phyloP scores from a whole-genome alignment of 2,329 filamentous ascomycete genomes.

The Xylaria sp. region DNA sequence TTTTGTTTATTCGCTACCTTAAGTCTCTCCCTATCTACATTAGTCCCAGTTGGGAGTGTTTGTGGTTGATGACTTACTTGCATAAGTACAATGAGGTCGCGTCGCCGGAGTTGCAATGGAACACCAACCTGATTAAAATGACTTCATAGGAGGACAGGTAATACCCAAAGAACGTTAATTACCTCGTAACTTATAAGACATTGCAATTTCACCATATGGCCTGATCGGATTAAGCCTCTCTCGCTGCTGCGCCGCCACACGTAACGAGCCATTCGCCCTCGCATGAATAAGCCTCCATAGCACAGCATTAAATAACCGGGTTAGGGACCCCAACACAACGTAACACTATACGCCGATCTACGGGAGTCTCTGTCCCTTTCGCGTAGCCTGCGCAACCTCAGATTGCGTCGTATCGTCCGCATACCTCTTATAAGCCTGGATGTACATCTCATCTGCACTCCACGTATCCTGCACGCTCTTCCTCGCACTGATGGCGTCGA shows the following conservation, averaged over 20 bases:
- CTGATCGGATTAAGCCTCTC: not conserved
- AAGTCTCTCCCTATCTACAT: not conserved
- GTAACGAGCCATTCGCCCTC: not conserved
- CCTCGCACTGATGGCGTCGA: slow-evolving; percentile 66
- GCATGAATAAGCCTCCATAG: slow-evolving; percentile 5
- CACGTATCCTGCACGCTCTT: slow-evolving; percentile 74
- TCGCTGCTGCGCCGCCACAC: not conserved
- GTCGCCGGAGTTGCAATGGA: not conserved
- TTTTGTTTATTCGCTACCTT: no score
- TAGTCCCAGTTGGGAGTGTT: not conserved
- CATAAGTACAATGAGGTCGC: not conserved
- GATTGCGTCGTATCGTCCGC: slow-evolving; percentile 73
- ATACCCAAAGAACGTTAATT: not conserved
- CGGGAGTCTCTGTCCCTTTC: slow-evolving; percentile 71
- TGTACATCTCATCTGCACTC: slow-evolving; percentile 74
- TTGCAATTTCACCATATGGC: not conserved
- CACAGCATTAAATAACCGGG: not conserved
- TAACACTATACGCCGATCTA: slow-evolving; percentile 48
- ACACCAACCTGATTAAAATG: not conserved
- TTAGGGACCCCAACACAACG: no score
- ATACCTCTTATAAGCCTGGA: slow-evolving; percentile 75
- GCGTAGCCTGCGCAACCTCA: slow-evolving; percentile 69
- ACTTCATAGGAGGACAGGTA: not conserved
- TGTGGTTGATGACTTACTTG: not conserved
- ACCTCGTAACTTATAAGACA: not conserved